Base-by-base conservation (phyloP, 2,329 filamentous ascomycete species). In the Aureobasidium leucospermi region DNA sequence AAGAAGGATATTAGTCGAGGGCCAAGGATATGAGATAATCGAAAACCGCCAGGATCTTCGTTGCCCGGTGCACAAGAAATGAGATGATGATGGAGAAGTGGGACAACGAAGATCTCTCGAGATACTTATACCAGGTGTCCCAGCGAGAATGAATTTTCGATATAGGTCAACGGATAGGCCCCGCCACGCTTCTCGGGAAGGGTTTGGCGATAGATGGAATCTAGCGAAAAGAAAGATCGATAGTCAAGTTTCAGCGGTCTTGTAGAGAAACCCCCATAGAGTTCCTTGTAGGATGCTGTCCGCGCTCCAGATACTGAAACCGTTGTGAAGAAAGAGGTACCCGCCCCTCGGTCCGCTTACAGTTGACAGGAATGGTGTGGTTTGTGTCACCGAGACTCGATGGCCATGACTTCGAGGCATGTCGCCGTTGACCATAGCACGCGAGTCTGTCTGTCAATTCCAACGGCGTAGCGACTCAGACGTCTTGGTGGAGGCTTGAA, bases 161-260 rank as follows among this genome's bases (percentile, higher is more conserved):
- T 45, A 45, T 36, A 56, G 52, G 10, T 7, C 41, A 46, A 56
- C 52, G 52, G 39, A 56, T 16, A 28, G 29, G 52, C 39, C 52
- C 52, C 41, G 52, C 52, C 52, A 45, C 29, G 46, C 32, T 23
- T 38, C 52, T 36, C 42, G 42, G 55, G 55, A 38, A 57, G 52
- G 3, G n/a, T 46, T 57, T 46, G 41, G 41, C 41, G 31, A 46
- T 29, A 38, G 31, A 36, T 32, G 23, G 32, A n/a, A 13, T 58
- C 55, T 58, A 58, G 42, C 48, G 55, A 48, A 58, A 58, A 58
- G 55, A 58, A 48, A 48, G 42, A 58, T 58, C 55, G 43, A 58
- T 58, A 58, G 55, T 58, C 55, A 48, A 58, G 55, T 58, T 48
- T 58, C 55, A 58, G 55, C 55, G 55, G 55, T 58, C 11, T 34